A percentile compares a stretch with the other conserved stretches of the same genome.
These are phyloP conservation scores for Misopates orontium DNA, from an alignment of 257 asterid genomes.

Conservation along the genomic window DNA sequence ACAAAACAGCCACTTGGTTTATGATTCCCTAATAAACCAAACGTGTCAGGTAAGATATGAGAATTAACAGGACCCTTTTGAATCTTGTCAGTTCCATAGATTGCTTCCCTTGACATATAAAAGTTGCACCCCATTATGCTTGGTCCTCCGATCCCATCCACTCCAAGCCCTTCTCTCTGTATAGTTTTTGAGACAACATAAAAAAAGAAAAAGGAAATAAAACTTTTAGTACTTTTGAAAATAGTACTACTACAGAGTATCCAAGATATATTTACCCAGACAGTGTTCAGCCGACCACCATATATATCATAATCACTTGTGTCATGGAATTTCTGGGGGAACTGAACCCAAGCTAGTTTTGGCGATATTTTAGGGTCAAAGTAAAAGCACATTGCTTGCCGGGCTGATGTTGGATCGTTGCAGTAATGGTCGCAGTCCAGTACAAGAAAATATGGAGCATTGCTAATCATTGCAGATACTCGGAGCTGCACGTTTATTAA, in stretches of 20 bases:
- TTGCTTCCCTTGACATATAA: conserved; percentile 52
- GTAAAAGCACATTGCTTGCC: conserved; percentile 59
- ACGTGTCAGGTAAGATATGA: not conserved
- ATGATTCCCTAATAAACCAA: not conserved
- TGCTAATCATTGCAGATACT: conserved; percentile 65
- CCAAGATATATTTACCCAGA: conserved; percentile 31
- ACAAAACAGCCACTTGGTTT: not conserved
- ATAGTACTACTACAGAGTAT: not conserved
- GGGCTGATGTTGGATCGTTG: conserved; percentile 52
- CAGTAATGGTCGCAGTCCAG: conserved; percentile 61
- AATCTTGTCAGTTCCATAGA: conserved; percentile 35
- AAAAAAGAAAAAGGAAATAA: not conserved
- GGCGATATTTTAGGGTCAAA: conserved; percentile 41
- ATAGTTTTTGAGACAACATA: not conserved
- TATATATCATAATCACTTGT: conserved; percentile 55
- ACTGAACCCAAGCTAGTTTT: conserved; percentile 64
- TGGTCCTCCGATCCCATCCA: conserved; percentile 61
- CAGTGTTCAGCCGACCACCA: conserved; percentile 32
- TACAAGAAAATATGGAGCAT: conserved; percentile 61
- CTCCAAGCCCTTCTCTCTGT: conserved; percentile 50
- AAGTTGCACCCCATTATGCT: conserved; percentile 51
- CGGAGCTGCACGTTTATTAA: conserved; percentile 49
- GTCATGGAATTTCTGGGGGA: conserved; percentile 63
- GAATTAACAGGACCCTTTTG: conserved; percentile 29
- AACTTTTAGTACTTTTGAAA: not conserved